Evolutionary conservation across 148 eudicot genomes (phyloP).

Genomic region (Polygonum maritimum): DNA sequence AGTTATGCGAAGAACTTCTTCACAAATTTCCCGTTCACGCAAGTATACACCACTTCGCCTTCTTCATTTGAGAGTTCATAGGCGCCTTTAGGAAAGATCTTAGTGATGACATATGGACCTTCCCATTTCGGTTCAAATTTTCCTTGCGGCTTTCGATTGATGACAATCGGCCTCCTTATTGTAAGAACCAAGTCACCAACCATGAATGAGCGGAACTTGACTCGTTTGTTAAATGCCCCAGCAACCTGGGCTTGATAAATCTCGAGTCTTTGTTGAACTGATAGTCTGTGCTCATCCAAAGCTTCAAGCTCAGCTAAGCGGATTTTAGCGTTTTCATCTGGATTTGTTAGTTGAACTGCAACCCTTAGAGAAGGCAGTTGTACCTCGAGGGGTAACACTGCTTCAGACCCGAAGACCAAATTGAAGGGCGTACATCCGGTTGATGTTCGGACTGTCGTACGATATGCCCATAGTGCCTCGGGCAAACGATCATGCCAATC

Average conservation of each 20-base stretch:
- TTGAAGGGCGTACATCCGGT: neutral
- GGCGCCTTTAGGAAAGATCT: neutral
- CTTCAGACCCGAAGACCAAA: neutral
- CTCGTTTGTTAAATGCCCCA: neutral
- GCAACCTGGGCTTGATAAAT: neutral
- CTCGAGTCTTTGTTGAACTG: neutral
- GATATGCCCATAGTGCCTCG: neutral
- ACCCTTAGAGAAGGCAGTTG: neutral
- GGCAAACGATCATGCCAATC: neutral
- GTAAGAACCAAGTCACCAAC: neutral
- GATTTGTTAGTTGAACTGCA: neutral
- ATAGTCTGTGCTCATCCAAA: neutral
- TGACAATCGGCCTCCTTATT: neutral
- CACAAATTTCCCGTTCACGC: neutral
- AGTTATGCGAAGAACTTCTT: neutral
- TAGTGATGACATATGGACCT: neutral
- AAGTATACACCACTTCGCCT: neutral
- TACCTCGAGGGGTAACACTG: neutral
- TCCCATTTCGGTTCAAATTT: neutral
- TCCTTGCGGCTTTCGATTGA: neutral
- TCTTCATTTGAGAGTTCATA: neutral
- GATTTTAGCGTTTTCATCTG: neutral
- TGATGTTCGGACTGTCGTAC: neutral
- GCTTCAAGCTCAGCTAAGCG: neutral
- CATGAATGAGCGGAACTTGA: neutral